phyloP scores from a whole-genome alignment of 805 yeast species.

The Naumovozyma dairenensis region DNA sequence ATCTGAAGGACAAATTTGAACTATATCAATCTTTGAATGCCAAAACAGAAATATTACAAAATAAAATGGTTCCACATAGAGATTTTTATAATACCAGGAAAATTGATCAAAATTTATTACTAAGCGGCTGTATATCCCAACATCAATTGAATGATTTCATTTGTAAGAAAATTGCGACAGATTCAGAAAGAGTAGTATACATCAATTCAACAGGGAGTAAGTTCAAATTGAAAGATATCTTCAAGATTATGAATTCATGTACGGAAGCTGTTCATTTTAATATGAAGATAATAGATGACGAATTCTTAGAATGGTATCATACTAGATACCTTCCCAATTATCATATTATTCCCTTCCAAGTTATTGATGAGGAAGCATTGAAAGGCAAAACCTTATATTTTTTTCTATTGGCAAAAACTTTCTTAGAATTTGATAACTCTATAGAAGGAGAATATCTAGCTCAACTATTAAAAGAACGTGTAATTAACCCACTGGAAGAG shows the following conservation, averaged over 20 bases:
- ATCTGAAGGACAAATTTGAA: slow-evolving; percentile 25
- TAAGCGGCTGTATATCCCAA: slow-evolving; percentile 19
- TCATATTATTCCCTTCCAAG: slow-evolving; percentile 13
- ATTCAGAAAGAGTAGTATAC: slow-evolving; percentile 27
- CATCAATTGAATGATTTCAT: slow-evolving; percentile 25
- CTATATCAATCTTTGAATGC: slow-evolving; percentile 25
- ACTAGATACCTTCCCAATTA: slow-evolving; percentile 13
- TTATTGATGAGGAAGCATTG: slow-evolving; percentile 8
- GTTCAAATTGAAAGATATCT: slow-evolving; percentile 19
- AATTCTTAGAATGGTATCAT: slow-evolving; percentile 15
- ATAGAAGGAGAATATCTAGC: slow-evolving; percentile 32
- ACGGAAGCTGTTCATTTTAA: slow-evolving; percentile 10
- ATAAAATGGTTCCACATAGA: slow-evolving; percentile 29
- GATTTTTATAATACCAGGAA: slow-evolving; percentile 89
- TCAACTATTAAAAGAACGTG: slow-evolving; percentile 24
- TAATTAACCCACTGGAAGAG: slow-evolving; percentile 26
- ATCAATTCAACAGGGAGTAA: slow-evolving; percentile 12
- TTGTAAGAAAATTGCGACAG: slow-evolving; percentile 23
- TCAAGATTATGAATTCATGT: slow-evolving; percentile 9
- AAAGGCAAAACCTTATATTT: slow-evolving; percentile 16
- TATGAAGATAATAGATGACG: slow-evolving; percentile 21
- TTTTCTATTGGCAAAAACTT: slow-evolving; percentile 25
- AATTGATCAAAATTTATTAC: slow-evolving; percentile 44
- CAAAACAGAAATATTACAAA: slow-evolving; percentile 20
- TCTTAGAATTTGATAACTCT: slow-evolving; percentile 28